Percentiles rank a stretch among this genome's conserved stretches.
Evolutionary conservation across 768 basidiomycete species (phyloP).

Genomic region (Suillus plorans): DNA sequence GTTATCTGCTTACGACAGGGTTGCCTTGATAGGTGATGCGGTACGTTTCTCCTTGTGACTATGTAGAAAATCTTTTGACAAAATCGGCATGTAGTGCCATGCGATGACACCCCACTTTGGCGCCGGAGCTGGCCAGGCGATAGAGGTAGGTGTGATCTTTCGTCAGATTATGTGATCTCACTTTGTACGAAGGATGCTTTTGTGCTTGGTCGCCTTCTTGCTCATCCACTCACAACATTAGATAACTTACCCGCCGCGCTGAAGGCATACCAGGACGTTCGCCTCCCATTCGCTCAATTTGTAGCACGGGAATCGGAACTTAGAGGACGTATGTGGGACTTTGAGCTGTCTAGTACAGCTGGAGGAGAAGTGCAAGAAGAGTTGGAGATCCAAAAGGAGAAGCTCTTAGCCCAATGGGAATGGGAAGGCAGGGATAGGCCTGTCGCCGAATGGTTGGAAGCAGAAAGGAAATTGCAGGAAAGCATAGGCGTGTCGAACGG

Average conservation of each 20-base stretch:
- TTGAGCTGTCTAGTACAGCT: constrained; percentile 12
- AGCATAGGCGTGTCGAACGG: not conserved
- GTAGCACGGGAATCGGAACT: constrained; percentile 12
- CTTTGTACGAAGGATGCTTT: constrained; percentile 17
- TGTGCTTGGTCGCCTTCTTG: constrained; percentile 24
- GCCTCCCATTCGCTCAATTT: constrained; percentile 15
- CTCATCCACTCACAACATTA: constrained; percentile 17
- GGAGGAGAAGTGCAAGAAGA: constrained; percentile 1
- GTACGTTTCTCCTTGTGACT: not conserved
- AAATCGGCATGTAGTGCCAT: constrained; percentile 25
- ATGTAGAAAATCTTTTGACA: not conserved
- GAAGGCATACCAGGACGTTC: constrained; percentile 13
- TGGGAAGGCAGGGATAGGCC: not conserved
- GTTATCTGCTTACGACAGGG: constrained; percentile 33
- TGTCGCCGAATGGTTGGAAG: not conserved
- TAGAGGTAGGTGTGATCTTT: constrained; percentile 41
- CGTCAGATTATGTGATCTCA: not conserved
- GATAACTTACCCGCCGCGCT: not conserved
- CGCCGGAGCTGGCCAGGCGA: constrained; percentile 58
- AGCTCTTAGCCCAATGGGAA: constrained; percentile 12
- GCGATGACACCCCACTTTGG: constrained; percentile 57
- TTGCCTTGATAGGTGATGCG: constrained; percentile 23
- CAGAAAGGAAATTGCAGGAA: not conserved
- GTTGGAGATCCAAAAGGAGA: constrained; percentile 9
- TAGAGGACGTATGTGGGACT: constrained; percentile 14